Base-by-base conservation (phyloP, 306 rosid species). In the Rosa chinensis region DNA sequence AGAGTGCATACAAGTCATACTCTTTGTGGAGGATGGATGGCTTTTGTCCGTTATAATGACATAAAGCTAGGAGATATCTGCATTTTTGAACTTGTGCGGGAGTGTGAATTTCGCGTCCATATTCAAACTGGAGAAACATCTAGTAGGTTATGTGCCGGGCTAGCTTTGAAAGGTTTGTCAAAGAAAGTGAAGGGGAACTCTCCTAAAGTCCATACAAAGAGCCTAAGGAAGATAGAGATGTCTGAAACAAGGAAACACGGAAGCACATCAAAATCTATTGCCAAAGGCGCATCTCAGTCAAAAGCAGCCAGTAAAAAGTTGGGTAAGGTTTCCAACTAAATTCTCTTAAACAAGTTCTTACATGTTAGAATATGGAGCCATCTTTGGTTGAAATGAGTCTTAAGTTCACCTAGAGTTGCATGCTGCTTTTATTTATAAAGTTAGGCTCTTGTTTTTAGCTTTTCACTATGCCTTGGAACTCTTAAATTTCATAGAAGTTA, bases 21-120 rank as follows among this genome's bases (percentile, higher is more conserved):
- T 37, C 91, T 94, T n/a, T 94, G 98, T 75, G 98, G 98, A 67
- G 98, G 98, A 80, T 94, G 97, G 98, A 85, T 92, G 92, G 96
- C 96, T 48, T 94, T 94, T 88, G 97, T 94, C 68, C 97, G 98
- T 61, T 87, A 84, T 67, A 94, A 94, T 82, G 90, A 84, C 85
- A 78, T 94, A 78, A 87, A 84, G 76, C 74, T 92, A 70, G 98
- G 98, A 74, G 98, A 94, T 83, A 78, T 92, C 67, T 94, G 98
- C 84, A 81, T 89, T 81, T 94, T 94, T 83, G 98, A 94, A 86
- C 94, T 94, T 66, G 83, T 92, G 14, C 88, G 79, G 13, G 92
- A 92, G 82, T 88, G 93, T 89, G 98, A 92, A 84, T 90, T 94
- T 83, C 89, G 84, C 44, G 93, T 94, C 76, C 89, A 71, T 62